These are phyloP conservation scores for Globisporangium viniferum DNA, from an alignment of 352 stramenopile species.

Conservation along the genomic window DNA sequence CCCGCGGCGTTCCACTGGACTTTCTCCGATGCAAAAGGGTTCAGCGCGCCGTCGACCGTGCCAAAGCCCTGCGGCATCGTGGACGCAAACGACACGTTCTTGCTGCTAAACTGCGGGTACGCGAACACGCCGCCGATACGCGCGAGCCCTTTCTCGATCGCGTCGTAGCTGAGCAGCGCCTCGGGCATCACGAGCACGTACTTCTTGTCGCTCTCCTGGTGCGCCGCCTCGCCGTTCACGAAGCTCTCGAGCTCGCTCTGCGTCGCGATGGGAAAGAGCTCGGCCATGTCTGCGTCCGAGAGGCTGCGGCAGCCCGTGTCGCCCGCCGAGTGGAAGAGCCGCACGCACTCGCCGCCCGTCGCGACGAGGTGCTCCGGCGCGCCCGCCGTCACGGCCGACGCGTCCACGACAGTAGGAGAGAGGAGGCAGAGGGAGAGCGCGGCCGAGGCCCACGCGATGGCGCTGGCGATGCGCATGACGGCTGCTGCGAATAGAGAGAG, in stretches of 20 bases:
- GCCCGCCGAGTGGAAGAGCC: constrained; percentile 70
- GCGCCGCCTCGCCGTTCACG: constrained; percentile 22
- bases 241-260: constrained; percentile 44
- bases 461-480: constrained; percentile 9
- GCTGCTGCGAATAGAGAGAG: background rate
- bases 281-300: constrained; percentile 49
- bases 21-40: constrained; percentile 59
- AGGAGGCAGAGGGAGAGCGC: constrained; percentile 4
- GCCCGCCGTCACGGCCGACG: constrained; percentile 59
- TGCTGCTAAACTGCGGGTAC: constrained; percentile 33
- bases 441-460: background rate
- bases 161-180: constrained; percentile 40
- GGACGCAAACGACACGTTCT: constrained; percentile 52
- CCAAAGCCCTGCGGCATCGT: constrained; percentile 56
- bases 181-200: constrained; percentile 70
- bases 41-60: constrained; percentile 60
- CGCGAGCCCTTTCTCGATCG: constrained; percentile 22
- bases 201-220: constrained; percentile 31
- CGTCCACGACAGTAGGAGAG: constrained; percentile 16
- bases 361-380: constrained; percentile 61
- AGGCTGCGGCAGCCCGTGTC: constrained; percentile 63
- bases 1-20: constrained; percentile 65
- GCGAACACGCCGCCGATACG: constrained; percentile 59
- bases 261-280: constrained; percentile 46
- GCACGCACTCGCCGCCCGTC: constrained; percentile 67